Conservation (phyloP, 345 rosid species). For the Heritiera fomes region DNA sequence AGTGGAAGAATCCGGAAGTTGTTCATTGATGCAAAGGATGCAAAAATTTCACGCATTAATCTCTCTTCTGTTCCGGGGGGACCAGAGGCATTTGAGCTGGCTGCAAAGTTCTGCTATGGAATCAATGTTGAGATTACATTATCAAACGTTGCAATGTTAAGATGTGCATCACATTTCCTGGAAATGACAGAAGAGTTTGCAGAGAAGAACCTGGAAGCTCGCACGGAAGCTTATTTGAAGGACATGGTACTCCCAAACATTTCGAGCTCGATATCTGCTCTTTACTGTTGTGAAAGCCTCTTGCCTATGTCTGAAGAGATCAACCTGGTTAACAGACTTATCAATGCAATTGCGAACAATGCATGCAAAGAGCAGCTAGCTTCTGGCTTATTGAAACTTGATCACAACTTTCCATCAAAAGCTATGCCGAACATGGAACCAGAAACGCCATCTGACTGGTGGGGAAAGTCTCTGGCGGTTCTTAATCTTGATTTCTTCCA, state of each 20-base stretch:
- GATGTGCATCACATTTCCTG: slow-evolving; percentile 72
- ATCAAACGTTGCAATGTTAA: slow-evolving; percentile 67
- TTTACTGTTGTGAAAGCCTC: slow-evolving; percentile 77
- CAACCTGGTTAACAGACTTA: slow-evolving; percentile 63
- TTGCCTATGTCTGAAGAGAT: slow-evolving; percentile 77
- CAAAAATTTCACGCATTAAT: slow-evolving; percentile 58
- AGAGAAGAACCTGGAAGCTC: slow-evolving; percentile 68
- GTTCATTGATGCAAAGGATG: slow-evolving; percentile 67
- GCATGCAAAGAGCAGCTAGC: slow-evolving; percentile 97
- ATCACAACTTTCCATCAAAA: slow-evolving; percentile 62
- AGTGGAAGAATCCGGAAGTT: slow-evolving; percentile 84
- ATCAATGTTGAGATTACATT: slow-evolving; percentile 65
- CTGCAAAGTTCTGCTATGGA: slow-evolving; percentile 98
- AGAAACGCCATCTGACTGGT: slow-evolving; percentile 84
- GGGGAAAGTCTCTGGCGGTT: slow-evolving; percentile 81
- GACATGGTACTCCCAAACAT: slow-evolving; percentile 70
- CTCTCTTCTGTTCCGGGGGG: slow-evolving; percentile 77
- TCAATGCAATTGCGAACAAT: slow-evolving; percentile 71
- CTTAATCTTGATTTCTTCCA: slow-evolving; percentile 83
- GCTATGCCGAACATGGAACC: slow-evolving; percentile 45
- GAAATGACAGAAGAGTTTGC: slow-evolving; percentile 92
- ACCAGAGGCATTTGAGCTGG: slow-evolving; percentile 84
- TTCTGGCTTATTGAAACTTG: slow-evolving; percentile 88
- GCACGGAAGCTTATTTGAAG: slow-evolving; percentile 66
- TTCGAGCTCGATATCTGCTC: slow-evolving; percentile 64